Base-by-base conservation (phyloP, 2,329 filamentous ascomycete genomes). In the Leptographium radiaticola region DNA sequence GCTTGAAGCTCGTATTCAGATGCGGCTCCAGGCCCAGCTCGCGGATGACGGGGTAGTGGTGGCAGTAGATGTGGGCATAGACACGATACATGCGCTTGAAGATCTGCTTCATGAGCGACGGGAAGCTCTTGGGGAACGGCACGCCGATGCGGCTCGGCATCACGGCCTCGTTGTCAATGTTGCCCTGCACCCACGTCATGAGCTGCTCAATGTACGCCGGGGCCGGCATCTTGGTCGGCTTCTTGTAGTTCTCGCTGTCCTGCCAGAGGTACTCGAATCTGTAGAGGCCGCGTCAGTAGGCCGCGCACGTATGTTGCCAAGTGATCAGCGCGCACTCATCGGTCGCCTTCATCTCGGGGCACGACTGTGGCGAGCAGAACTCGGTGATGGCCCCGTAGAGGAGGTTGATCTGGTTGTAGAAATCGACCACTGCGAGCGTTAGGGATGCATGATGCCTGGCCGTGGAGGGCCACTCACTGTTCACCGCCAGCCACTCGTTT, bases 201-300 rank as follows among this genome's bases (percentile, higher is more conserved):
- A 98, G 77, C 69, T 97, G 89, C 70, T 97, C 93, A 64, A 98
- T 95, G 71, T 98, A 98, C 63, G 90, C 88, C 11, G 93, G 93
- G 3, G 93, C 93, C 4, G 93, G 81, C 87, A 98, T 96, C 75
- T 97, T 97, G 58, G 94, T 98, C 20, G 93, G 93, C 57, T 89
- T 84, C 71, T 95, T 95, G 77, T 84, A 98, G 66, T 88, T 86
- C 64, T 95, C 89, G 57, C 78, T 87, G 70, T 98, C 91, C 73
- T 98, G 93, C 93, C 93, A 98, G 60, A 98, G 84, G 70, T 98
- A 98, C 70, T 98, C 93, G 70, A 97, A 98, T 65, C 87, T 91
- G 56, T 9, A 40, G 16, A 13, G 10, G 5, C 11, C 7, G 11
- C 38, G 38, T 40, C 38, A 10, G 38, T 9, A 11, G n/a, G n/a